Evolutionary conservation across 2,329 filamentous ascomycete genomes (phyloP), one percentile per base, ranked within the genome.

Genomic region (Scedosporium dehoogii): DNA sequence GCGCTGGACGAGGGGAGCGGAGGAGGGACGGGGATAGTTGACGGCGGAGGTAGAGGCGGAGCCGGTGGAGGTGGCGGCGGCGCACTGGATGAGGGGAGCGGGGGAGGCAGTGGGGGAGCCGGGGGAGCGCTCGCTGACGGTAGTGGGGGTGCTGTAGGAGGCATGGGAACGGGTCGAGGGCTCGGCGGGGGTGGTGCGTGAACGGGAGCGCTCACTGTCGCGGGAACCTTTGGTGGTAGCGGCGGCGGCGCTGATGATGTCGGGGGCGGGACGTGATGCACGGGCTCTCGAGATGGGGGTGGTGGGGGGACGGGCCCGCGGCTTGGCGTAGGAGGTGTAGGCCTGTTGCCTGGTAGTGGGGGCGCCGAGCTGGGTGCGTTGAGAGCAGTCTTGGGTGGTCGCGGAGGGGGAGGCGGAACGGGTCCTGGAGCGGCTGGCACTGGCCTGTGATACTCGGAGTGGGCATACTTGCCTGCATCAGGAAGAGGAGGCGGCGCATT

Each of bases 391-490:
- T 91, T 90, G 3, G 86, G 82, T 10, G 88, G 88, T 62, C 74
- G 67, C 6, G 65, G 63, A 6, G 62, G 62, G 1, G 65, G 62
- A 18, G 57, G 62, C 9, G 62, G 56, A 18, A 56, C 60, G 27
- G 60, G 29, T 6, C 27, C 59, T 6, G 59, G 29, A 25, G 59
- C 48, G 18, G 53, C 21, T 6, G 60, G 55, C 10, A 48, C 53
- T n/a, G 53, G 23, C n/a, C 42, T 44, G 16, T 21, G 29, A n/a
- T 25, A 46, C 16, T 58, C 53, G 14, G 16, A 82, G 75, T 87
- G 81, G 3, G 89, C 91, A 71, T 85, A 94, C 74, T 91, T 96
- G 44, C 94, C 94, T 63, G 94, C 94, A 73, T 96, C 92, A 62
- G 91, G 85, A 64, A 97, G 76, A 2, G 93, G 90, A 41, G 94